Percentiles rank a stretch among this genome's conserved stretches.
Evolutionary conservation across 805 yeast genomes (phyloP).

Genomic region (Lachancea fermentati): DNA sequence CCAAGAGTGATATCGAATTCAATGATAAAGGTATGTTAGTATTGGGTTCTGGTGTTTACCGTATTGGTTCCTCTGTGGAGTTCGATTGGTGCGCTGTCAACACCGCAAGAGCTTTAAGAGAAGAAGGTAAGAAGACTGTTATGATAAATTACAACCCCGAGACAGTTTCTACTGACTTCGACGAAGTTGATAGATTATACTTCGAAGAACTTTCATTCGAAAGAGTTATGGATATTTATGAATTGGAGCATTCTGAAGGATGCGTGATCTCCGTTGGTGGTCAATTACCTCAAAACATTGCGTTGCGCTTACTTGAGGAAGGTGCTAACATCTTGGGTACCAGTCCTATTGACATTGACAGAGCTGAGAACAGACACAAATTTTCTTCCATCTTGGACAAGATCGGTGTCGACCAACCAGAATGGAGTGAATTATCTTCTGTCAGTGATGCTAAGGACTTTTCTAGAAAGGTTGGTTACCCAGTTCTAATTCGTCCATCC

Average conservation of each 20-base stretch:
- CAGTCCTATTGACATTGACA: constrained; percentile 88
- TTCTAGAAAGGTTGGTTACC: constrained; percentile 84
- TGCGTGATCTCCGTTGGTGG: constrained; percentile 97
- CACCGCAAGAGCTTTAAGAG: constrained; percentile 90
- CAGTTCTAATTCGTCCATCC: constrained; percentile 95
- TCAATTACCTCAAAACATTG: constrained; percentile 96
- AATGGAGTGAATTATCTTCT: constrained; percentile 93
- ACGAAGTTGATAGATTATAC: constrained; percentile 95
- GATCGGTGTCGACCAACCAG: constrained; percentile 92
- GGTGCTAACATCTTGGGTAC: constrained; percentile 93
- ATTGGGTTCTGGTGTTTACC: constrained; percentile 97
- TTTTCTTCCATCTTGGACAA: constrained; percentile 91
- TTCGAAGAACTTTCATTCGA: constrained; percentile 93
- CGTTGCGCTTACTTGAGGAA: constrained; percentile 68
- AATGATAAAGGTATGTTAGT: constrained; percentile 91
- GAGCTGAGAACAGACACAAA: constrained; percentile 98
- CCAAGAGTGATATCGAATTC: constrained; percentile 75
- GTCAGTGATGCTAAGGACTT: constrained; percentile 78
- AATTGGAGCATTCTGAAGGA: constrained; percentile 82
- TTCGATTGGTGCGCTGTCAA: constrained; percentile 99
- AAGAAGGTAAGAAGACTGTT: constrained; percentile 79
- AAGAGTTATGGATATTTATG: constrained; percentile 96
- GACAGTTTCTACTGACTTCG: constrained; percentile 96
- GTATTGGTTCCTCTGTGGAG: constrained; percentile 97
- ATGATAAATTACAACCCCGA: constrained; percentile 98